phyloP scores from a whole-genome alignment of 106 monocot species.

The Allium sativum region DNA sequence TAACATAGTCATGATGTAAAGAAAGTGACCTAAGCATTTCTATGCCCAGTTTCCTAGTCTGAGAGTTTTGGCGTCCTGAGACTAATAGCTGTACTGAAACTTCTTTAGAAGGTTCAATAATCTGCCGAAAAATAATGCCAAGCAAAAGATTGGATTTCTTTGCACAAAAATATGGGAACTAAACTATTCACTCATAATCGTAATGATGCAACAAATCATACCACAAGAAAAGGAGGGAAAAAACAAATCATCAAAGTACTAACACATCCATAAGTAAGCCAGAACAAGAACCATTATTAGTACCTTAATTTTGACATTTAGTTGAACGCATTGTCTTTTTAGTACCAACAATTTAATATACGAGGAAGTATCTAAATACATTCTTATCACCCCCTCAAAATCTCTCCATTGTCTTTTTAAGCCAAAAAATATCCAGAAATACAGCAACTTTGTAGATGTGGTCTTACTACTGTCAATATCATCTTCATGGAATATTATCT shows the following conservation, averaged over 20 bases:
- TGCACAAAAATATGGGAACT: not conserved
- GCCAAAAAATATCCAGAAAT: no score
- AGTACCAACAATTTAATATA: no score
- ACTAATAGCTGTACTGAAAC: slow-evolving; percentile 68
- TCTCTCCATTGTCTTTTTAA: no score
- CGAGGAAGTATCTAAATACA: no score
- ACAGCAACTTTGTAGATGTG: no score
- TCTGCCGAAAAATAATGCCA: slow-evolving; percentile 28
- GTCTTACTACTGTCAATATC: no score
- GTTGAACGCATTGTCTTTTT: no score
- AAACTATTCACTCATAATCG: not conserved
- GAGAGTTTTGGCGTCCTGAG: slow-evolving; percentile 36
- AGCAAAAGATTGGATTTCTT: not conserved
- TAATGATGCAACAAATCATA: not conserved
- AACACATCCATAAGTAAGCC: not conserved
- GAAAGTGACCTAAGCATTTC: slow-evolving; percentile 80
- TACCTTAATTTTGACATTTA: no score
- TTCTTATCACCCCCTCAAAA: no score
- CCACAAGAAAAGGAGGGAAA: not conserved
- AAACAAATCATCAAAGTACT: not conserved
- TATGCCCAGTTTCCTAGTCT: slow-evolving; percentile 65
- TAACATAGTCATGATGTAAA: slow-evolving; percentile 85
- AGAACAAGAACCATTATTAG: not conserved
- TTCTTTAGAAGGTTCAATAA: slow-evolving; percentile 85
- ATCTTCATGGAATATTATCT: no score